Base-by-base conservation (phyloP, 2,329 filamentous ascomycete species). In the Scleromitrula shiraiana region DNA sequence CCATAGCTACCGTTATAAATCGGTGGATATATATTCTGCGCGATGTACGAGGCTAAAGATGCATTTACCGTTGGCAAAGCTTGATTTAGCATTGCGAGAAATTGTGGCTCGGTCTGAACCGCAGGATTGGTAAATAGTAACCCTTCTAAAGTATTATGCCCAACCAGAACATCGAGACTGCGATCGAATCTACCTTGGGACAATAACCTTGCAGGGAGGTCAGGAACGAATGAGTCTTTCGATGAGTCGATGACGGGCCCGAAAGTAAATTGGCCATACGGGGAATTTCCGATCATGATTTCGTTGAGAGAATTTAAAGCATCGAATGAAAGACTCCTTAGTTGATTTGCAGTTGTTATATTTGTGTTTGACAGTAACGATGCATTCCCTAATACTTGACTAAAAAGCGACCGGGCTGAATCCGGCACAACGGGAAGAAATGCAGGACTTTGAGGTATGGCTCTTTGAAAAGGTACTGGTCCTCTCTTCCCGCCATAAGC, bases 151-250 rank as follows among this genome's bases (percentile, higher is more conserved):
- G 59, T 56, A 49, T 69, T 72, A 51, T 72, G 68, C 17, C 67
- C 67, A 5, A 64, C 62, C 68, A 77, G 69, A 22, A 77, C 50
- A 7, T 58, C 66, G 15, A 77, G 46, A 39, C 62, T 64, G 38
- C 67, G 65, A 53, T 71, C 69, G 44, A 67, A 77, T 17, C 64
- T 58, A 1, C 70, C 72, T 33, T 67, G 59, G 3, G 65, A 58
- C 2, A 76, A 63, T 1, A 73, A 61, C 37, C 67, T 60, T 2
- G 68, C 67, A 0, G 74, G 74, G 1, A 72, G 49, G 7, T 64
- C 62, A 1, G 73, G 70, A 0, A 70, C 68, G 53, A 75, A 75
- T 15, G 62, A 62, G 1, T 70, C 71, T 54, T 77, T 75, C 3
- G 72, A 67, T 3, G 73, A 74, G 0, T 37, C 32, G 5, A 37